Base-by-base conservation (phyloP, 176 grass and related monocot genomes). In the Ensete glaucum region DNA sequence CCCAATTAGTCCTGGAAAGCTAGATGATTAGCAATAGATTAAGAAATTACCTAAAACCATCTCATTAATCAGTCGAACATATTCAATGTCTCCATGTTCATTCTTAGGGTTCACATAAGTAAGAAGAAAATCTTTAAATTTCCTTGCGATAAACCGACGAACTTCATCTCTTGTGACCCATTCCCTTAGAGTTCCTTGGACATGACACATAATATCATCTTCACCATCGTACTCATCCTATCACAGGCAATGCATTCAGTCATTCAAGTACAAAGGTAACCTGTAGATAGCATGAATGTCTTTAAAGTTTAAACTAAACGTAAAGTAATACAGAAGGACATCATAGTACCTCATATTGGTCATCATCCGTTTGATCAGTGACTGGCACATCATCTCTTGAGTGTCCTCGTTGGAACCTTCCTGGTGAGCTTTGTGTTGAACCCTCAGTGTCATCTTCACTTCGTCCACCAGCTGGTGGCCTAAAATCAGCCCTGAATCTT, bases 141-240 rank as follows among this genome's bases (percentile, higher is more conserved):
- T 99, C 80, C 89, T 99, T 15, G 86, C 95, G 73, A 99, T 99
- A 71, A 99, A 99, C n/a, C 95, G 85, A 7, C 90, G 70, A 12
- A 99, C 90, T 89, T 99, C 95, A 78, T 98, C 90, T 84, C 95
- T 91, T 87, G 90, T 91, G 78, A 98, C 95, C 95, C 95, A 91
- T 67, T 98, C 95, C 73, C 95, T 83, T 12, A 93, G 67, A 70
- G 88, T 90, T 78, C 95, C 95, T 91, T 98, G 95, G 62, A 98
- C 90, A 48, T 88, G 90, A 77, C 93, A 98, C 95, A 98, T 98
- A 79, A 91, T 89, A 77, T 99, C 95, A 72, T 85, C 90, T 84
- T 93, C 90, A 81, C 91, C 90, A 87, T 99, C 95, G 83, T 90
- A 89, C 57, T 98, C 95, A 87, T 94, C 95, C 95, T 98, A 87